A percentile compares a stretch with the other conserved stretches of the same genome.
Evolutionary conservation across 345 rosid species (phyloP).

Genomic region (Dipteronia dyeriana): DNA sequence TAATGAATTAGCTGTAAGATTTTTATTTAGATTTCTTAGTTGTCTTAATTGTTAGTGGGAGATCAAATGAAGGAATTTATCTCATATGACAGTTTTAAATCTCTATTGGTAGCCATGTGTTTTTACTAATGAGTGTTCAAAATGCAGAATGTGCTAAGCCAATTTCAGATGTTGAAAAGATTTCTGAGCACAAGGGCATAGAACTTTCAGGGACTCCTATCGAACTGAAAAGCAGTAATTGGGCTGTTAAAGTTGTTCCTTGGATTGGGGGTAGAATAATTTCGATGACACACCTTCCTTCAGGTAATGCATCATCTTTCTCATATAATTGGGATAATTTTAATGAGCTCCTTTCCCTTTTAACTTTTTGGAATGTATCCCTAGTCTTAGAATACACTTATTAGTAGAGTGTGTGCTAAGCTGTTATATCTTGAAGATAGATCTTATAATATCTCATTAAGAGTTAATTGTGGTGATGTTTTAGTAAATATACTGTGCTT

Average conservation of each 20-base stretch:
- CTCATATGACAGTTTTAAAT: background rate
- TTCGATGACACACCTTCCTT: constrained; percentile 87
- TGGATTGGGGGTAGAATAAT: constrained; percentile 95
- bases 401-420: background rate
- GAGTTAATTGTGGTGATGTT: no score
- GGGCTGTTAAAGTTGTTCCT: constrained; percentile 77
- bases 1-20: background rate
- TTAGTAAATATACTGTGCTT: no score
- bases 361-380: background rate
- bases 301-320: constrained; percentile 53
- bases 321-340: background rate
- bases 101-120: background rate
- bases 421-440: background rate
- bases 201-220: constrained; percentile 64
- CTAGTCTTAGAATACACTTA: background rate
- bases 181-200: constrained; percentile 55
- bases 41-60: background rate
- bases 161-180: constrained; percentile 61
- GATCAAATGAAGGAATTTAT: background rate
- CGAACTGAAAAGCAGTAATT: constrained; percentile 68
- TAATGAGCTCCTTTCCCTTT: background rate
- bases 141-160: constrained; percentile 58
- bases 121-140: constrained; percentile 9
- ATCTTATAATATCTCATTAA: background rate
- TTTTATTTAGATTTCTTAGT: background rate